Evolutionary conservation across 2,329 filamentous ascomycete species (phyloP).

Genomic region (Fusarium burgessii): DNA sequence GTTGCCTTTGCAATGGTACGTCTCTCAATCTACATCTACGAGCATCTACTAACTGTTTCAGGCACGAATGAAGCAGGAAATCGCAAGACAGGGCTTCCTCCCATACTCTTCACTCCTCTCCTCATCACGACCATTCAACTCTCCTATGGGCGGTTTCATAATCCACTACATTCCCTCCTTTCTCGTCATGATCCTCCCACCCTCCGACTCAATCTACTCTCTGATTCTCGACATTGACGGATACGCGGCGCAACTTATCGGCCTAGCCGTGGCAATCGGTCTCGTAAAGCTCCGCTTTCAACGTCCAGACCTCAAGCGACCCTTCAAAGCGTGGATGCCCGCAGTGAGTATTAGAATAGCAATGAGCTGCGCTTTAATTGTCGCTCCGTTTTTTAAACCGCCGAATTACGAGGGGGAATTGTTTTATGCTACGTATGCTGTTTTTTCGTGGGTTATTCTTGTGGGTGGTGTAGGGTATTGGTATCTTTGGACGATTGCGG

Average conservation of each 20-base stretch:
- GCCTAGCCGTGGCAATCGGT: conserved; percentile 67
- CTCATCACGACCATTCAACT: conserved; percentile 74
- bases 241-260: conserved; percentile 73
- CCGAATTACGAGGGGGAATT: conserved; percentile 58
- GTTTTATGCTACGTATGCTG: conserved; percentile 66
- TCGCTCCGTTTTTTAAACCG: conserved; percentile 73
- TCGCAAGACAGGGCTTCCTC: conserved; percentile 77
- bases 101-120: conserved; percentile 71
- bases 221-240: conserved; percentile 80
- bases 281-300: conserved; percentile 70
- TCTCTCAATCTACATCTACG: no score
- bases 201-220: conserved; percentile 74
- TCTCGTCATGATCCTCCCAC: conserved; percentile 74
- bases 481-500: conserved; percentile 71
- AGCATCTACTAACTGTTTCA: conserved; percentile 48
- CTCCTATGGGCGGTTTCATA: conserved; percentile 75
- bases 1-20: conserved; percentile 75
- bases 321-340: conserved; percentile 73
- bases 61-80: conserved; percentile 78
- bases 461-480: conserved; percentile 71
- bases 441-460: conserved; percentile 66
- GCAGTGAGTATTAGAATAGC: conserved; percentile 68
- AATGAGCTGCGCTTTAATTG: conserved; percentile 66
- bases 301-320: conserved; percentile 69
- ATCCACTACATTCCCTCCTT: conserved; percentile 77